Conservation (phyloP, 106 monocot species). For the Dioscorea dumetorum region DNA sequence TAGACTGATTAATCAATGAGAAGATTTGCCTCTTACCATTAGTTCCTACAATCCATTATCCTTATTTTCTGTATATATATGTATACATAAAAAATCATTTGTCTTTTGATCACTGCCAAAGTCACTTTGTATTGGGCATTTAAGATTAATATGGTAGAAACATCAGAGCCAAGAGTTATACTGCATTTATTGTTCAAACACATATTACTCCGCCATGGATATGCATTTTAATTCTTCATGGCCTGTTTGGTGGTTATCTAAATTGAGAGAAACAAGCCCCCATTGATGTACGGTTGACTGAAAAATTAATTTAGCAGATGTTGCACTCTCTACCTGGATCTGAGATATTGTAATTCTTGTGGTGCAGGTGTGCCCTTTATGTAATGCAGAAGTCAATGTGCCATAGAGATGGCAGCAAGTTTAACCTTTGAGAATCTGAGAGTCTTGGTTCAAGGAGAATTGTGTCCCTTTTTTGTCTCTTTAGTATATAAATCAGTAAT, state of each 20-base stretch:
- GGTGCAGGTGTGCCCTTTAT: conserved; percentile 6
- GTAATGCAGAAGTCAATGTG: not conserved
- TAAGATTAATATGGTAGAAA: not conserved
- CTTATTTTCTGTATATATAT: not conserved
- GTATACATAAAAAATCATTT: not conserved
- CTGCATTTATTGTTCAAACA: no score
- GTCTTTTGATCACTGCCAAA: no score
- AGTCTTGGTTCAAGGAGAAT: not conserved
- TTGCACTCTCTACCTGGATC: not conserved
- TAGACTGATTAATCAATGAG: no score
- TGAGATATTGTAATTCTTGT: not conserved
- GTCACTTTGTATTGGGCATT: not conserved
- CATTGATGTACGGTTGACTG: no score
- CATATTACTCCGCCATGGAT: no score
- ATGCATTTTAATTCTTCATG: no score
- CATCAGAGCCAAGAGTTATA: not conserved
- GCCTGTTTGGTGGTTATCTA: no score
- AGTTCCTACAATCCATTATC: no score
- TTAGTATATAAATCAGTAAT: not conserved
- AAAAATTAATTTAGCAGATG: not conserved
- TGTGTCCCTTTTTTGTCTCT: not conserved
- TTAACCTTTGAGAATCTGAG: not conserved
- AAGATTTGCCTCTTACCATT: no score
- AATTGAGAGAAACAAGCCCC: no score
- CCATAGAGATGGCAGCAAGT: not conserved